A percentile compares a stretch with the other conserved stretches of the same genome.
Evolutionary conservation across 805 yeast species (phyloP).

Genomic region (Candida hungchunana): DNA sequence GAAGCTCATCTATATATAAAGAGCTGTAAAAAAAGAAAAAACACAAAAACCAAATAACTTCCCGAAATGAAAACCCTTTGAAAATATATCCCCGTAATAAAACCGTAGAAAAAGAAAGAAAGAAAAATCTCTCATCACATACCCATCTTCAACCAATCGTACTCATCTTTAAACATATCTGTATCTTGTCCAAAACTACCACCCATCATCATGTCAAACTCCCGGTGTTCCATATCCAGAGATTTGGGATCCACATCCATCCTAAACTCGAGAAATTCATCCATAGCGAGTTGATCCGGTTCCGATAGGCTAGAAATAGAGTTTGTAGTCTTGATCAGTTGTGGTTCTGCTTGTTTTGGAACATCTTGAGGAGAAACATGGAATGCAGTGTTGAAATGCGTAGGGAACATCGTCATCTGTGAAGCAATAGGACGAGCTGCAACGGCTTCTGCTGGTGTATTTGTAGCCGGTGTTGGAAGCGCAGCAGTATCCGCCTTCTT

Average conservation of each 20-base stretch:
- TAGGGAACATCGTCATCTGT: conserved; percentile 11
- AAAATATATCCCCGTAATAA: too few species aligned
- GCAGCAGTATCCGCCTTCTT: conserved; percentile 8
- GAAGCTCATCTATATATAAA: too few species aligned
- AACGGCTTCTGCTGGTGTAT: neutral
- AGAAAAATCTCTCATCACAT: too few species aligned
- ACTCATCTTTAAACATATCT: conserved; percentile 18
- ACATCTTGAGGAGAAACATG: conserved; percentile 8
- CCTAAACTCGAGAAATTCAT: conserved; percentile 14
- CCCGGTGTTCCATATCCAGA: conserved; percentile 2
- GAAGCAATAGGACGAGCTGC: conserved; percentile 2
- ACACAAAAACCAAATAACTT: too few species aligned
- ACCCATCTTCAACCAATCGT: conserved; percentile 24
- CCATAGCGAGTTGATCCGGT: conserved; percentile 17
- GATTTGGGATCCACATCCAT: conserved; percentile 12
- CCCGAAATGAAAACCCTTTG: too few species aligned
- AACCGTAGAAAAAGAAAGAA: too few species aligned
- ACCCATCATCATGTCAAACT: neutral
- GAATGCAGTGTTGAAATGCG: conserved; percentile 5
- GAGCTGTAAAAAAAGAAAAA: too few species aligned
- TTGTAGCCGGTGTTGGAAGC: conserved; percentile 4
- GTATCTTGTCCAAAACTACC: conserved; percentile 5
- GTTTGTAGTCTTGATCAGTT: conserved; percentile 10
- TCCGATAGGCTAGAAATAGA: conserved; percentile 15
- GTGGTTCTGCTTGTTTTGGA: conserved; percentile 5